phyloP scores from a whole-genome alignment of 2,329 filamentous ascomycete species.

The Colletotrichum sp. region DNA sequence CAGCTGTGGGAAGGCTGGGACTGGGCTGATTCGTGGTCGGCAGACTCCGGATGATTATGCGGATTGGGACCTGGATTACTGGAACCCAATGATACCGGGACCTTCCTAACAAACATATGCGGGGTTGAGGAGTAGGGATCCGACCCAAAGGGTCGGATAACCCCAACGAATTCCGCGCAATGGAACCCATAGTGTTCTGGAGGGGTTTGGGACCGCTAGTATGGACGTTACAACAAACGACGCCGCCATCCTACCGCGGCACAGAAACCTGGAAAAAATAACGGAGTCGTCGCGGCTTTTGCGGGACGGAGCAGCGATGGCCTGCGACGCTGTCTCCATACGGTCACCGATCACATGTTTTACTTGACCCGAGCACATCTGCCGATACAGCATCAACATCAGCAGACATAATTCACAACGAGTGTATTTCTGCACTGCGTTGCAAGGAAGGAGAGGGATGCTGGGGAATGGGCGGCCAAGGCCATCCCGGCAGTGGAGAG shows the following conservation, averaged over 20 bases:
- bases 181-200: background rate
- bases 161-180: background rate
- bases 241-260: background rate
- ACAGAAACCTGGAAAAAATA: background rate
- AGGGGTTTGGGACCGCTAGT: background rate
- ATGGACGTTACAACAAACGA: background rate
- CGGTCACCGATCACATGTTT: background rate
- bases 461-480: background rate
- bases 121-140: background rate
- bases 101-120: background rate
- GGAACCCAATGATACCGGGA: conserved; percentile 12
- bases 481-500: background rate
- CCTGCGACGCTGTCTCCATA: background rate
- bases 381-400: background rate
- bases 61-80: conserved; percentile 18
- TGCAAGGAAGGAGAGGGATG: background rate
- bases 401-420: background rate
- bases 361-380: background rate
- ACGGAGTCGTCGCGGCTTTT: background rate
- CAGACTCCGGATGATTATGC: conserved; percentile 23
- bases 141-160: background rate
- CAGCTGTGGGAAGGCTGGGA: conserved; percentile 47
- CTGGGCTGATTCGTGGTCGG: conserved; percentile 25
- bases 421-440: background rate
- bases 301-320: background rate